These are phyloP conservation scores for Aspergillus asperescens DNA, from an alignment of 495 filamentous ascomycete genomes.

Conservation along the genomic window DNA sequence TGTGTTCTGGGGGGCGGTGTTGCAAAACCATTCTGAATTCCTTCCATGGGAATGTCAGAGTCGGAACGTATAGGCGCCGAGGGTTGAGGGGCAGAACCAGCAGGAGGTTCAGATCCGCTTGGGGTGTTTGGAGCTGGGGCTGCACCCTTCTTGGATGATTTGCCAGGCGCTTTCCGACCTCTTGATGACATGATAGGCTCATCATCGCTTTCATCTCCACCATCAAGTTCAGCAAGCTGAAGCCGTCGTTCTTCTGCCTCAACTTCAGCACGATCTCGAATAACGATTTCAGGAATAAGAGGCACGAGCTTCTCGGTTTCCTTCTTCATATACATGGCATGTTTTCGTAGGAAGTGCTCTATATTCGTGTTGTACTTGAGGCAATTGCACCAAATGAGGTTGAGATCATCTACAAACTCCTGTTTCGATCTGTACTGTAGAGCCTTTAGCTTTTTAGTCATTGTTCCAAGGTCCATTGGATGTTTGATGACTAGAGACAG, in stretches of 20 bases:
- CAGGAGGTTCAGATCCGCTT: slow-evolving; percentile 66
- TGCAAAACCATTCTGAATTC: slow-evolving; percentile 74
- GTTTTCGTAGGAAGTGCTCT: slow-evolving; percentile 80
- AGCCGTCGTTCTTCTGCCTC: slow-evolving; percentile 91
- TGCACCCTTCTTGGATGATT: slow-evolving; percentile 72
- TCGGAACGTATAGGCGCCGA: slow-evolving; percentile 50
- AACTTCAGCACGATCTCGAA: slow-evolving; percentile 86
- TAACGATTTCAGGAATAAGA: slow-evolving; percentile 86
- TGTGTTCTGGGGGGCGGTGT: slow-evolving; percentile 75
- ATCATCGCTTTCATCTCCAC: slow-evolving; percentile 87
- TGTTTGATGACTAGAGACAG: slow-evolving; percentile 74
- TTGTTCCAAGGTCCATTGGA: slow-evolving; percentile 95
- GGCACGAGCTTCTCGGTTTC: slow-evolving; percentile 94
- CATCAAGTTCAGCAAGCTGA: slow-evolving; percentile 70
- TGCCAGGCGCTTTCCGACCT: slow-evolving; percentile 81
- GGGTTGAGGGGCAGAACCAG: slow-evolving; percentile 50
- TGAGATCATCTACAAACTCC: slow-evolving; percentile 89
- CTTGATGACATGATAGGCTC: slow-evolving; percentile 97
- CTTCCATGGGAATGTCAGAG: slow-evolving; percentile 58
- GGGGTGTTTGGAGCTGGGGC: slow-evolving; percentile 66
- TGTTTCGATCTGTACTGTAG: slow-evolving; percentile 87
- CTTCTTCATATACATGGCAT: slow-evolving; percentile 93
- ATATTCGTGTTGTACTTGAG: slow-evolving; percentile 91
- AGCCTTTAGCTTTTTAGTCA: slow-evolving; percentile 95
- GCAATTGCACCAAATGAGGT: slow-evolving; percentile 95